phyloP scores from a whole-genome alignment of 768 basidiomycete genomes.

The Termitomyces sp. region DNA sequence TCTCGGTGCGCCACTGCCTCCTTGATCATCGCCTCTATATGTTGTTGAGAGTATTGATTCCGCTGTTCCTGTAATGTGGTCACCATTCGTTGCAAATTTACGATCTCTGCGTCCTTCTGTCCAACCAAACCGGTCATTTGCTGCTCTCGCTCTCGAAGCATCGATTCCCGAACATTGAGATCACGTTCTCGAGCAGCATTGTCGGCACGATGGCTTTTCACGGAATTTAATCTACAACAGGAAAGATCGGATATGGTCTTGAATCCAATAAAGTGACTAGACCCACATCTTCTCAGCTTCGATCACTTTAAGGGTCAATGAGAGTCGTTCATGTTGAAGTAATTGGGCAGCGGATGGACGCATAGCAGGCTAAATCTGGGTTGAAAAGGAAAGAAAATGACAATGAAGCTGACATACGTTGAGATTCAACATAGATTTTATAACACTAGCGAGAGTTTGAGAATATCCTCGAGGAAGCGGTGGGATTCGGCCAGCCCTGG shows the following conservation, averaged over 20 bases:
- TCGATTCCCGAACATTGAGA: constrained; percentile 49
- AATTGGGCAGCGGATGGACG: constrained; percentile 78
- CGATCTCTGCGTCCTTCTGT: constrained; percentile 59
- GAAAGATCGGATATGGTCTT: not conserved
- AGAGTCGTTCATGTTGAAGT: constrained; percentile 72
- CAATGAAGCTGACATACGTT: constrained; percentile 47
- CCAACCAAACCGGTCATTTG: constrained; percentile 39
- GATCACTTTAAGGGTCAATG: constrained; percentile 62
- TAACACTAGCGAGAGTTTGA: constrained; percentile 60
- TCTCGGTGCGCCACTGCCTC: constrained; percentile 59
- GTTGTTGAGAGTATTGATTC: constrained; percentile 24
- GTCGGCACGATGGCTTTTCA: constrained; percentile 57
- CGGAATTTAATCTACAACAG: constrained; percentile 46
- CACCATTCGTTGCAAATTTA: constrained; percentile 38
- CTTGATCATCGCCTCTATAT: constrained; percentile 41
- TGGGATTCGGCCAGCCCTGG: constrained; percentile 80
- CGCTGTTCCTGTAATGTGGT: constrained; percentile 31
- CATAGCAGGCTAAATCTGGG: constrained; percentile 63
- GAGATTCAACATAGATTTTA: constrained; percentile 82
- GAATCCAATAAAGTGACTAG: not conserved
- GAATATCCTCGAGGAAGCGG: constrained; percentile 84
- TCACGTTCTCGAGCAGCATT: constrained; percentile 60
- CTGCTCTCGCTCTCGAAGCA: constrained; percentile 50
- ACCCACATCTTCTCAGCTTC: constrained; percentile 75
- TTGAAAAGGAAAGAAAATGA: not conserved